Evolutionary conservation across 345 rosid genomes (phyloP).

Genomic region (Populus euphratica): DNA sequence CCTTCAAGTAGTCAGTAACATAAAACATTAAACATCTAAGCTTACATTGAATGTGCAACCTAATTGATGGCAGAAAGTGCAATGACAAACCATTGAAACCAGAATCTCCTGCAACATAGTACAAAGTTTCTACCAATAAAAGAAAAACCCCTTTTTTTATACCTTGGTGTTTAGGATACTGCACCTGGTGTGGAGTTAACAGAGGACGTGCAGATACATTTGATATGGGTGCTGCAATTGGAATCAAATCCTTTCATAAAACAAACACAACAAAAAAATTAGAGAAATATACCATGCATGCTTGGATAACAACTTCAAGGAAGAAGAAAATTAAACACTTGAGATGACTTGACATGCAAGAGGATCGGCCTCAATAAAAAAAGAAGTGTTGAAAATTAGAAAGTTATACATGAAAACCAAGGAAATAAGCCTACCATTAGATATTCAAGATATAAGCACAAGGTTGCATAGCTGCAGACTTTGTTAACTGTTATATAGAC

Average conservation of each 20-base stretch:
- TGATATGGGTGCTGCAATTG: conserved; percentile 43
- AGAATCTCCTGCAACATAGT: neutral
- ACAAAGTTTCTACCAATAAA: neutral
- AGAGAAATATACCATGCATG: neutral
- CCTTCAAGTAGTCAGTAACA: neutral
- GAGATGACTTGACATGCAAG: neutral
- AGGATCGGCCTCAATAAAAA: neutral
- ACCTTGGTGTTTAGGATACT: conserved; percentile 37
- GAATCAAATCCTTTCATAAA: conserved; percentile 55
- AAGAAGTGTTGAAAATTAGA: neutral
- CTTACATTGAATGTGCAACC: neutral
- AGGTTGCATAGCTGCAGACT: neutral
- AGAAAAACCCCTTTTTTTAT: neutral
- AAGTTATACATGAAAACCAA: neutral
- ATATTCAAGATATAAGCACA: neutral
- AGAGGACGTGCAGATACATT: conserved; percentile 49
- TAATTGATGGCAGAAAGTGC: neutral
- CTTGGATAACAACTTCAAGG: neutral
- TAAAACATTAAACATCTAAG: conserved; percentile 1
- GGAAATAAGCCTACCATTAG: neutral
- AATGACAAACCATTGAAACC: neutral
- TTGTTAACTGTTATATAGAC: neutral
- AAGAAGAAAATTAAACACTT: neutral
- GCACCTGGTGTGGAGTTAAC: conserved; percentile 48
- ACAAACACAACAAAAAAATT: conserved; percentile 12